Evolutionary conservation across 2,329 filamentous ascomycete species (phyloP).

Genomic region (Xylaria multiplex): DNA sequence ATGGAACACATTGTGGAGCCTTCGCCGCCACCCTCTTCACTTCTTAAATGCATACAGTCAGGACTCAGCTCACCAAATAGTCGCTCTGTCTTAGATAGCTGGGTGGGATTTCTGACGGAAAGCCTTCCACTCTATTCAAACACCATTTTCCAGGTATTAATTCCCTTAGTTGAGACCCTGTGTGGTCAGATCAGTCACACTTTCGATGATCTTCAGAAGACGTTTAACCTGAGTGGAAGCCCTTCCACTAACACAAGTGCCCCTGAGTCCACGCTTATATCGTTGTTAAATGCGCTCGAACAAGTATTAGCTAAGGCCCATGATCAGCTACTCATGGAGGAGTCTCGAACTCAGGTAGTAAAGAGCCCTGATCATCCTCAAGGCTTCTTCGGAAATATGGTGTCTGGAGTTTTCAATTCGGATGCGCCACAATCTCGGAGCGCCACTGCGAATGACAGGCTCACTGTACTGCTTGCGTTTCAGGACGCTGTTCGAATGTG

Average conservation of each 20-base stretch:
- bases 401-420: constrained; percentile 86
- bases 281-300: constrained; percentile 92
- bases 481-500: constrained; percentile 94
- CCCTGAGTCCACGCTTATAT: constrained; percentile 79
- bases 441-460: constrained; percentile 87
- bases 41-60: constrained; percentile 86
- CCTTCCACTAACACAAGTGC: constrained; percentile 51
- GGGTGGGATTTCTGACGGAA: constrained; percentile 86
- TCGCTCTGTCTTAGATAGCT: constrained; percentile 84
- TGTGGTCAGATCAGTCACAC: constrained; percentile 79
- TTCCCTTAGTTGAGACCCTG: constrained; percentile 90
- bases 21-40: constrained; percentile 69
- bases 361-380: constrained; percentile 87
- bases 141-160: constrained; percentile 87
- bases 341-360: constrained; percentile 71
- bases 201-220: constrained; percentile 75
- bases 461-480: constrained; percentile 95
- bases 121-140: constrained; percentile 85
- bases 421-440: constrained; percentile 81
- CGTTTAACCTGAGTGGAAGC: constrained; percentile 61
- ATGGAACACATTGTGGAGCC: constrained; percentile 43
- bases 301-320: constrained; percentile 89
- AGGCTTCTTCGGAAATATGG: constrained; percentile 93
- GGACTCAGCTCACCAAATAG: constrained; percentile 81
- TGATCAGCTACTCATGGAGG: constrained; percentile 80